Conservation (phyloP, 495 filamentous ascomycete genomes). For the Aspergillus nidulans region DNA sequence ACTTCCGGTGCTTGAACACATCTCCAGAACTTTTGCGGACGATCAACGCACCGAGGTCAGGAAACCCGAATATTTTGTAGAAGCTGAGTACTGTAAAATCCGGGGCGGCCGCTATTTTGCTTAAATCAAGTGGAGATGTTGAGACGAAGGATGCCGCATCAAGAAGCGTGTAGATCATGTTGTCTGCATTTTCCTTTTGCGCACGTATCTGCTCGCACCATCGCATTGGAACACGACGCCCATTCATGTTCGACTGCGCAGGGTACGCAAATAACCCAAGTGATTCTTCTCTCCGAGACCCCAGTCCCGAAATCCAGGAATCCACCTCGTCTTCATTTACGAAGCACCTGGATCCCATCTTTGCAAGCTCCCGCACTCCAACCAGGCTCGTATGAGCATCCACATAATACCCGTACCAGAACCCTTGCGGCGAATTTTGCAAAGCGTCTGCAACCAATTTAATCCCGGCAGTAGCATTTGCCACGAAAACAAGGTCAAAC, state of each 20-base stretch:
- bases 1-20: slow-evolving; percentile 61
- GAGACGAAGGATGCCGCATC: slow-evolving; percentile 85
- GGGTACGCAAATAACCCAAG: slow-evolving; percentile 73
- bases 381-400: slow-evolving; percentile 87
- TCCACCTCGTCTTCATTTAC: slow-evolving; percentile 60
- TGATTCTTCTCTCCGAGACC: slow-evolving; percentile 18
- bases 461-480: slow-evolving; percentile 87
- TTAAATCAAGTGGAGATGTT: slow-evolving; percentile 71
- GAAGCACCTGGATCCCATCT: slow-evolving; percentile 60
- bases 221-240: slow-evolving; percentile 64
- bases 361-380: slow-evolving; percentile 71
- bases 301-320: slow-evolving; percentile 52
- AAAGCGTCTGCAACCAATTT: slow-evolving; percentile 80
- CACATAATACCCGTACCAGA: slow-evolving; percentile 78
- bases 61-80: slow-evolving; percentile 97
- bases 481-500: slow-evolving; percentile 88
- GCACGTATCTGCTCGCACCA: slow-evolving; percentile 61
- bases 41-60: slow-evolving; percentile 83
- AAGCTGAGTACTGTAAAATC: slow-evolving; percentile 90
- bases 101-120: slow-evolving; percentile 55
- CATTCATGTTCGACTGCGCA: slow-evolving; percentile 91
- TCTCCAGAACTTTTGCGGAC: slow-evolving; percentile 65
- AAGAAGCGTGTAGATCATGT: slow-evolving; percentile 63
- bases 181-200: slow-evolving; percentile 6
- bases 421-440: slow-evolving; percentile 56